These are phyloP conservation scores for Aspergillus conjunctus DNA, from an alignment of 495 filamentous ascomycete species.

Conservation along the genomic window DNA sequence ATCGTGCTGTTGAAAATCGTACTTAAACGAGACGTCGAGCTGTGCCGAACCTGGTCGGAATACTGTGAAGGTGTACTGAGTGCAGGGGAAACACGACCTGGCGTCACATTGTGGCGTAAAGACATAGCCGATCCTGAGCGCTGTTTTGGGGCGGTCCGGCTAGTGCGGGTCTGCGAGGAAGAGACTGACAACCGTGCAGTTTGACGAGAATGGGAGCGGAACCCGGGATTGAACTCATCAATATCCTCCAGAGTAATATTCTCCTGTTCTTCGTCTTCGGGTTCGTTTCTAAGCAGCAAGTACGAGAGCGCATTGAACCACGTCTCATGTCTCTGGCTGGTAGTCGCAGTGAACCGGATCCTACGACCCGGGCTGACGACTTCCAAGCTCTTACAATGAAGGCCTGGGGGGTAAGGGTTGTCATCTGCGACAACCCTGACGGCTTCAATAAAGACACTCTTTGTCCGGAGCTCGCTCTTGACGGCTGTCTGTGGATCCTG, in stretches of 20 bases:
- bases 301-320: constrained; percentile 99
- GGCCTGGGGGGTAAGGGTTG: constrained; percentile 90
- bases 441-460: constrained; percentile 92
- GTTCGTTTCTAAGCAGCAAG: constrained; percentile 72
- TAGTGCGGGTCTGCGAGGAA: constrained; percentile 76
- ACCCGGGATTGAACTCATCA: constrained; percentile 83
- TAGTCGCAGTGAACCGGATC: constrained; percentile 91
- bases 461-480: constrained; percentile 77
- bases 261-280: constrained; percentile 60
- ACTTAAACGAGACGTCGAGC: constrained; percentile 48
- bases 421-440: constrained; percentile 94
- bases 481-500: constrained; percentile 80
- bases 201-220: constrained; percentile 56
- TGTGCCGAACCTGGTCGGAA: constrained; percentile 39
- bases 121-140: constrained; percentile 51
- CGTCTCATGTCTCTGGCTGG: constrained; percentile 91
- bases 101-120: constrained; percentile 44
- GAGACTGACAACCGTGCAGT: constrained; percentile 70
- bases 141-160: constrained; percentile 57
- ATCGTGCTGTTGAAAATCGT: constrained; percentile 48
- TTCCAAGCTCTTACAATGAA: constrained; percentile 90
- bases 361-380: constrained; percentile 85
- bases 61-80: constrained; percentile 47
- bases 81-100: constrained; percentile 46
- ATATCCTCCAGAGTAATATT: constrained; percentile 75